phyloP scores from a whole-genome alignment of 176 grass and related monocot species.

The Dactylis glomerata region DNA sequence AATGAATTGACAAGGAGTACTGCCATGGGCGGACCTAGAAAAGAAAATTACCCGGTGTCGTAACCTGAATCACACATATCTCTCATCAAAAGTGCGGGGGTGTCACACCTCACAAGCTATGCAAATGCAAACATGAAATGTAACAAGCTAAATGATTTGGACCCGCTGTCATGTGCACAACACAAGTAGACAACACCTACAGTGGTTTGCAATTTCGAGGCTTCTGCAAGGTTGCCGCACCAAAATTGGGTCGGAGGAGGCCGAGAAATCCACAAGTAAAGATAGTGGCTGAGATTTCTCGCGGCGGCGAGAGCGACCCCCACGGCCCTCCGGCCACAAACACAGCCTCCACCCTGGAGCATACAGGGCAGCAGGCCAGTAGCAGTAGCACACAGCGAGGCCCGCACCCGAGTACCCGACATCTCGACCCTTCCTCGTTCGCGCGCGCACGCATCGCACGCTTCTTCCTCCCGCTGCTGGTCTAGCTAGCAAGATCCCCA shows the following conservation, averaged over 20 bases:
- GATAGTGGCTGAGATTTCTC: constrained; percentile 91
- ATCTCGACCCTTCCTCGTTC: not conserved
- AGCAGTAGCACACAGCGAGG: constrained; percentile 21
- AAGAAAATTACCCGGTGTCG: no score
- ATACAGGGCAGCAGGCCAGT: not conserved
- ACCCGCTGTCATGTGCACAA: no score
- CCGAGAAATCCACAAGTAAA: constrained; percentile 85
- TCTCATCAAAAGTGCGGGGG: no score
- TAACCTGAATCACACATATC: no score
- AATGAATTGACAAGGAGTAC: not conserved
- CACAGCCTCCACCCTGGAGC: constrained; percentile 3
- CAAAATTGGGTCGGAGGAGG: constrained; percentile 11
- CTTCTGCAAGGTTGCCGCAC: not conserved
- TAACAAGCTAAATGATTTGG: no score
- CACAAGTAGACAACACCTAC: not conserved
- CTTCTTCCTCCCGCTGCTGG: not conserved
- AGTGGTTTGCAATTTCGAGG: not conserved
- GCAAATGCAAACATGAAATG: no score
- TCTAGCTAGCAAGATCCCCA: constrained; percentile 25
- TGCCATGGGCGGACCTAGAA: no score
- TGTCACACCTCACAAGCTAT: no score
- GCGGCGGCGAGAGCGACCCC: constrained; percentile 45
- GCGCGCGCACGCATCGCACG: not conserved
- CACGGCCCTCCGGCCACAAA: not conserved
- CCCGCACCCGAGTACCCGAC: not conserved